A percentile compares a stretch with the other conserved stretches of the same genome.
Evolutionary conservation across 1,139 yeast genomes (phyloP).

Genomic region (Blastobotrys persicus): DNA sequence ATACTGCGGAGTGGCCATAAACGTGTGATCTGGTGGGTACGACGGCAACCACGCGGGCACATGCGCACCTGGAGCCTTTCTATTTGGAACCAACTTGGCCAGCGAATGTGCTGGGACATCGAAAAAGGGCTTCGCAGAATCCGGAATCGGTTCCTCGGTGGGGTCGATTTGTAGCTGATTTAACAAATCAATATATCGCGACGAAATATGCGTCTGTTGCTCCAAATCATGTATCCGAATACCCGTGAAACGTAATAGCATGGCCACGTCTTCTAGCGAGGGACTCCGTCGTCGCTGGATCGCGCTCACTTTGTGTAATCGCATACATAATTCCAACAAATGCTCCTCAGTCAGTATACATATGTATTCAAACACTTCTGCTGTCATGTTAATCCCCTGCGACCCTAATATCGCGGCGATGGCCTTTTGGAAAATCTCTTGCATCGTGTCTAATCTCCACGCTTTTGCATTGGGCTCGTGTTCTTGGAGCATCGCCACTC

Average conservation of each 20-base stretch:
- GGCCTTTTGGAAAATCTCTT: constrained; percentile 29
- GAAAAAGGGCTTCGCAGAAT: constrained; percentile 28
- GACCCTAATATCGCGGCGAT: constrained; percentile 32
- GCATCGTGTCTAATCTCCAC: constrained; percentile 15
- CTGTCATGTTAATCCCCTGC: constrained; percentile 22
- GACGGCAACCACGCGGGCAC: constrained; percentile 79
- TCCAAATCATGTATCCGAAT: constrained; percentile 48
- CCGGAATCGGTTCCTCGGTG: constrained; percentile 28
- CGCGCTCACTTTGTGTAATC: constrained; percentile 54
- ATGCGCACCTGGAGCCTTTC: constrained; percentile 48
- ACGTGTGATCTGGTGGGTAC: constrained; percentile 91
- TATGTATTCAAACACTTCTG: constrained; percentile 36
- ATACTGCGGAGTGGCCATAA: constrained; percentile 68
- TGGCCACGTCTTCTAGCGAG: constrained; percentile 54
- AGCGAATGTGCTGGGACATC: constrained; percentile 29
- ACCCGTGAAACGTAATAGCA: constrained; percentile 48
- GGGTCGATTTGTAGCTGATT: constrained; percentile 30
- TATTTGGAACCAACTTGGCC: constrained; percentile 42
- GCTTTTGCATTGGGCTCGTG: constrained; percentile 5
- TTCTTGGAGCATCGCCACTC: constrained; percentile 12
- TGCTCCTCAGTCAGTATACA: constrained; percentile 45
- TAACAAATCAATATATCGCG: constrained; percentile 28
- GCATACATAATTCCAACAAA: constrained; percentile 47
- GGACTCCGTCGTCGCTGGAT: constrained; percentile 69
- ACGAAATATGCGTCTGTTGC: constrained; percentile 39